phyloP scores from a whole-genome alignment of 2,329 filamentous ascomycete species.

The Claviceps quebecensis region DNA sequence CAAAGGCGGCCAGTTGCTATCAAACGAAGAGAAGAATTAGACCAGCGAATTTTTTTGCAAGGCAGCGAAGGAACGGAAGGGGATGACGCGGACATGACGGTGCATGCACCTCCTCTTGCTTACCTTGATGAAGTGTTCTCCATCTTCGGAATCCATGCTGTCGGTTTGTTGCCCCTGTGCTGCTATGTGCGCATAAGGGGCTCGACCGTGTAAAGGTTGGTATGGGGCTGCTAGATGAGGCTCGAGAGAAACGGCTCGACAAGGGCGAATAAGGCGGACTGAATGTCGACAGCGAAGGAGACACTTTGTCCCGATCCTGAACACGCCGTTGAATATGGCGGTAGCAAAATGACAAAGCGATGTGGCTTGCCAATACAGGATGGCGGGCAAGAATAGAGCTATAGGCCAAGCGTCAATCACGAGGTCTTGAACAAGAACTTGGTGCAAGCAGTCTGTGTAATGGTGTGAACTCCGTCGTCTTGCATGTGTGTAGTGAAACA shows the following conservation, averaged over 20 bases:
- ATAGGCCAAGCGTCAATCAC: background rate
- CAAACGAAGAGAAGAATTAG: constrained; percentile 14
- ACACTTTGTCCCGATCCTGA: background rate
- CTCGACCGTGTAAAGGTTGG: background rate
- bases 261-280: background rate
- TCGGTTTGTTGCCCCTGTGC: constrained; percentile 12
- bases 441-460: background rate
- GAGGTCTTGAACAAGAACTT: background rate
- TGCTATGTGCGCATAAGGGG: constrained; percentile 1
- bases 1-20: constrained; percentile 88
- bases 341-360: background rate
- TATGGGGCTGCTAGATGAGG: background rate
- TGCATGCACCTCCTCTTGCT: constrained; percentile 8
- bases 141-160: constrained; percentile 78
- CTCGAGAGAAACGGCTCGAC: background rate
- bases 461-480: background rate
- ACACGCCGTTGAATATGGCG: background rate
- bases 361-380: background rate
- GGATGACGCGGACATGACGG: background rate
- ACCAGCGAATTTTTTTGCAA: background rate
- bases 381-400: background rate
- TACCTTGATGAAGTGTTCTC: constrained; percentile 80
- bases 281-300: background rate
- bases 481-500: background rate
- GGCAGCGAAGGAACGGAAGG: background rate